Conservation (phyloP, 768 basidiomycete species). For the Boletus pseudo-olivaceus region DNA sequence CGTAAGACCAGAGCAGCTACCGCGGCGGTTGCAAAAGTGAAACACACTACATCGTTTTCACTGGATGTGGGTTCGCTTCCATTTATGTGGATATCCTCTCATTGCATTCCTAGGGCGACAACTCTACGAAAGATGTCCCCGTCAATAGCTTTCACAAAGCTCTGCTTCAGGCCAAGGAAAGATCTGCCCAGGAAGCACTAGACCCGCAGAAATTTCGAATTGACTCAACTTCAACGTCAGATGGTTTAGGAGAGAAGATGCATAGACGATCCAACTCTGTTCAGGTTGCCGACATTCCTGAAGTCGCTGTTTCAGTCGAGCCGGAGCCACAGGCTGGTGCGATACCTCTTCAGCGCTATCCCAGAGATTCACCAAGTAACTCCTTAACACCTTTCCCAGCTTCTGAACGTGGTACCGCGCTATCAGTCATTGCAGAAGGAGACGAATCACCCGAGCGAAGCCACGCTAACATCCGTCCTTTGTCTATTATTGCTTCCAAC, state of each 20-base stretch:
- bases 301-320: constrained; percentile 5
- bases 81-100: constrained; percentile 1
- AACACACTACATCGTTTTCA: constrained; percentile 37
- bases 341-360: background rate
- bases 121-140: constrained; percentile 38
- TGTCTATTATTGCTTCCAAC: background rate
- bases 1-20: constrained; percentile 47
- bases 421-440: constrained; percentile 72
- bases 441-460: constrained; percentile 54
- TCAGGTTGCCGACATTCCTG: constrained; percentile 6
- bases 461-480: constrained; percentile 1
- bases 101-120: constrained; percentile 32
- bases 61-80: constrained; percentile 40
- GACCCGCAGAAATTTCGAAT: background rate
- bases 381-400: constrained; percentile 12
- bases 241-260: background rate
- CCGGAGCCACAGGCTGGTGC: background rate
- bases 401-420: constrained; percentile 37
- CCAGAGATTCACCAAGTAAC: background rate
- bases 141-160: constrained; percentile 47
- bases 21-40: constrained; percentile 43
- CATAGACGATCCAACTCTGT: background rate
- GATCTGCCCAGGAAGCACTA: constrained; percentile 4
- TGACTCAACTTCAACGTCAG: background rate
- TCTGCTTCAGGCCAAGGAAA: constrained; percentile 36